Evolutionary conservation across 2,329 filamentous ascomycete species (phyloP), one percentile per base, ranked within the genome.

Genomic region (Talaromyces atroroseus): DNA sequence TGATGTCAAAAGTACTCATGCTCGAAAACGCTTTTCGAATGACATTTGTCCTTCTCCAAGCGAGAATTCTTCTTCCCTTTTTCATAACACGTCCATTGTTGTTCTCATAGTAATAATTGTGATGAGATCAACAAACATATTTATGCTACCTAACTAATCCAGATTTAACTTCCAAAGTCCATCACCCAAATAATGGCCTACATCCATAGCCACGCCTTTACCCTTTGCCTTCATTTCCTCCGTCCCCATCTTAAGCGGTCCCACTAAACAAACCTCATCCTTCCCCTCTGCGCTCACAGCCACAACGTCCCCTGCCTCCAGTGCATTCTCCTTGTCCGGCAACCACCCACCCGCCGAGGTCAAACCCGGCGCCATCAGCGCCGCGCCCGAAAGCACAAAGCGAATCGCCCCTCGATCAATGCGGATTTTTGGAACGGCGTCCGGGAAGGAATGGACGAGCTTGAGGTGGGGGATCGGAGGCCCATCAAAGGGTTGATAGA

Each of bases 391-490:
- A 1, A 99, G 83, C 24, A 99, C 92, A 76, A 99, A 99, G 59
- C 94, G 89, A 68, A 99, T 97, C 5, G 94, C 94, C 60, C 94
- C 94, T 50, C 94, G 85, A 74, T 99, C 94, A 72, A 97, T 95
- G 58, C 92, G 87, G 57, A 99, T 80, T 52, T 84, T 87, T 18
- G 89, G 86, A 71, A 99, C 92, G 58, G 85, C 88, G 63, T 84
- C 78, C 10, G 94, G 94, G 77, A 92, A 97, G 64, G 87, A 83
- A 79, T 99, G 94, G 38, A 99, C 85, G 66, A 97, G 85, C 49
- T 83, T 83, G 12, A 99, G 85, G 73, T 97, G 94, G 0, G 94
- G 94, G 58, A 96, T 82, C 56, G 96, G 82, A 2, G 86, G 82
- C 65, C 87, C 83, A 68, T 85, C 84, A 74, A 84, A 82, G 69